Evolutionary conservation across 2,329 filamentous ascomycete species (phyloP).

Genomic region (Xylaria hypoxylon): DNA sequence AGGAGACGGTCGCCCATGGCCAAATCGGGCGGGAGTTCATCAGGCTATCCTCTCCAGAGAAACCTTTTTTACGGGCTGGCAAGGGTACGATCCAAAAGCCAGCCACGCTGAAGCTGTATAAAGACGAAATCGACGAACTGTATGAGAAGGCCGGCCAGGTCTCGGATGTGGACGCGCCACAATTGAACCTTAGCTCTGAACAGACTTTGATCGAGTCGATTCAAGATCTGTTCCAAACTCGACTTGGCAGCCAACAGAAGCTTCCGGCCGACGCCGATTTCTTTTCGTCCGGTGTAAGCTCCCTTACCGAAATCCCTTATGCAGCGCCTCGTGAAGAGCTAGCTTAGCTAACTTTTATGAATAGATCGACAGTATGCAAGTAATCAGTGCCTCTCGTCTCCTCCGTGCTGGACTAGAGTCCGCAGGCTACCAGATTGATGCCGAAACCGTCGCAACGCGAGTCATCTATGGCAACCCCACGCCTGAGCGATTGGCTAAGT

Average conservation of each 20-base stretch:
- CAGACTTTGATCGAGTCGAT: slow-evolving; percentile 50
- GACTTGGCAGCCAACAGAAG: slow-evolving; percentile 44
- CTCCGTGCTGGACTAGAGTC: slow-evolving; percentile 52
- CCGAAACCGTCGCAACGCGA: slow-evolving; percentile 53
- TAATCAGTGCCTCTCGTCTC: slow-evolving; percentile 54
- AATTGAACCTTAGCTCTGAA: slow-evolving; percentile 49
- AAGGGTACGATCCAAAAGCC: slow-evolving; percentile 62
- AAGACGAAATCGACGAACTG: slow-evolving; percentile 57
- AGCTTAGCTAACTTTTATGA: slow-evolving; percentile 20
- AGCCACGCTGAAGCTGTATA: slow-evolving; percentile 55
- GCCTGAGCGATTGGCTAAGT: slow-evolving; percentile 50
- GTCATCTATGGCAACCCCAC: slow-evolving; percentile 57
- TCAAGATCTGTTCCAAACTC: slow-evolving; percentile 47
- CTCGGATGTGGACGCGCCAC: slow-evolving; percentile 41
- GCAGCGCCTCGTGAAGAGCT: neutral
- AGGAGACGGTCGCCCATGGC: slow-evolving; percentile 59
- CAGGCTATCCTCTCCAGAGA: slow-evolving; percentile 53
- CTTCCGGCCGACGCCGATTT: slow-evolving; percentile 54
- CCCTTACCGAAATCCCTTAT: neutral
- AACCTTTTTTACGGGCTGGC: slow-evolving; percentile 58
- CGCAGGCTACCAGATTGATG: slow-evolving; percentile 50
- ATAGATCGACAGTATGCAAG: slow-evolving; percentile 56
- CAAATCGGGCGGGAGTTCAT: slow-evolving; percentile 58
- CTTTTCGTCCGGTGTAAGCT: slow-evolving; percentile 52
- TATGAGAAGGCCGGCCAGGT: slow-evolving; percentile 49